Evolutionary conservation across 306 rosid genomes (phyloP).

Genomic region (Vachellia pachyceras): DNA sequence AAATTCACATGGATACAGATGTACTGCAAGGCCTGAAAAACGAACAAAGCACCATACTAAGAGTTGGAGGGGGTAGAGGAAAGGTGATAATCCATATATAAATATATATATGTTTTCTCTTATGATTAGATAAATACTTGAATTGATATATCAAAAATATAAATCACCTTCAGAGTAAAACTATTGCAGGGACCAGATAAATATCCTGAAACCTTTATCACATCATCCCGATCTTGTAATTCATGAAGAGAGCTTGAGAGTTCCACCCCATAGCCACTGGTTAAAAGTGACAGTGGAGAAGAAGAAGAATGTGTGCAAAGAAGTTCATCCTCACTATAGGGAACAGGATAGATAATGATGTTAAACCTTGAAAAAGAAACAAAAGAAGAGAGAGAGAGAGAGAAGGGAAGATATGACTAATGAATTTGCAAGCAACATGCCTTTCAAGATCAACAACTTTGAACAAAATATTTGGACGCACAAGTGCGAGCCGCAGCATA

Average conservation of each 20-base stretch:
- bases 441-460: constrained; percentile 81
- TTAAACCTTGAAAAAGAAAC: constrained; percentile 15
- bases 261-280: constrained; percentile 74
- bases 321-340: constrained; percentile 77
- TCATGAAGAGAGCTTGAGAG: constrained; percentile 59
- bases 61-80: constrained; percentile 31
- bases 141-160: constrained; percentile 33
- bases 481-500: constrained; percentile 65
- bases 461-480: constrained; percentile 66
- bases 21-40: constrained; percentile 87
- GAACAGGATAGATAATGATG: constrained; percentile 37
- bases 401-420: constrained; percentile 30
- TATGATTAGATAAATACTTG: constrained; percentile 35
- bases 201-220: constrained; percentile 78
- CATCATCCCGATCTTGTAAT: constrained; percentile 58
- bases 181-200: constrained; percentile 67
- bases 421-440: constrained; percentile 48
- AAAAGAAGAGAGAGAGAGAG: neutral
- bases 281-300: constrained; percentile 72
- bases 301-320: constrained; percentile 70
- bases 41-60: constrained; percentile 31
- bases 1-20: constrained; percentile 80
- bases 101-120: too few species aligned
- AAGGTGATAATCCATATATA: too few species aligned
- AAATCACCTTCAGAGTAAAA: constrained; percentile 63